phyloP scores from a whole-genome alignment of 73 alveolate genomes.

The Paraurostyla sp. region DNA sequence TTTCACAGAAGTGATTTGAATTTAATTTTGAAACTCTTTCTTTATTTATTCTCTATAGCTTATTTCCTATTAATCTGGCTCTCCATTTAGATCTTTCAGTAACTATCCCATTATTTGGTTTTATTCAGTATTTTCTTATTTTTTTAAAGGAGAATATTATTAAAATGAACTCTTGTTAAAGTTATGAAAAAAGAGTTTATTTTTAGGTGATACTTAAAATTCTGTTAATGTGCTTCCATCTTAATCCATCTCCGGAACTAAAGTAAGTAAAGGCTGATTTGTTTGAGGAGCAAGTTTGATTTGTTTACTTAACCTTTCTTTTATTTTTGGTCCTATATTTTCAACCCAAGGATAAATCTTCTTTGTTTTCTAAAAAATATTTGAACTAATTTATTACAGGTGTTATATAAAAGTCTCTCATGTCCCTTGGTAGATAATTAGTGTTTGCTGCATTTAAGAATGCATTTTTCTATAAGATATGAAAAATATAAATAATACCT shows the following conservation, averaged over 20 bases:
- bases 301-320: not conserved
- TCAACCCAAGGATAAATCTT: constrained; percentile 41
- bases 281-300: not conserved
- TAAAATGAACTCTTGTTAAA: too few species aligned
- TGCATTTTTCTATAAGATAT: constrained; percentile 56
- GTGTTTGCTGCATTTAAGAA: constrained; percentile 75
- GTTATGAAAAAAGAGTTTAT: too few species aligned
- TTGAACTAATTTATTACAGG: not conserved
- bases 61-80: not conserved
- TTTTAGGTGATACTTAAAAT: constrained; percentile 1
- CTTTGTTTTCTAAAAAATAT: not conserved
- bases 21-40: not conserved
- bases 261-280: not conserved
- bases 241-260: not conserved
- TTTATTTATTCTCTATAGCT: not conserved
- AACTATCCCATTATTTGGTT: not conserved
- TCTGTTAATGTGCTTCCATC: not conserved
- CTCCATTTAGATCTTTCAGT: not conserved
- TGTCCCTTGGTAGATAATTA: constrained; percentile 47
- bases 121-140: not conserved
- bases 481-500: not conserved
- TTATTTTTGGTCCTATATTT: not conserved
- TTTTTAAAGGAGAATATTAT: not conserved
- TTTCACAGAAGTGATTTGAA: not conserved
- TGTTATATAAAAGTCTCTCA: constrained; percentile 66